Conservation (phyloP, 345 rosid species). For the Lenwebbia sp. region DNA sequence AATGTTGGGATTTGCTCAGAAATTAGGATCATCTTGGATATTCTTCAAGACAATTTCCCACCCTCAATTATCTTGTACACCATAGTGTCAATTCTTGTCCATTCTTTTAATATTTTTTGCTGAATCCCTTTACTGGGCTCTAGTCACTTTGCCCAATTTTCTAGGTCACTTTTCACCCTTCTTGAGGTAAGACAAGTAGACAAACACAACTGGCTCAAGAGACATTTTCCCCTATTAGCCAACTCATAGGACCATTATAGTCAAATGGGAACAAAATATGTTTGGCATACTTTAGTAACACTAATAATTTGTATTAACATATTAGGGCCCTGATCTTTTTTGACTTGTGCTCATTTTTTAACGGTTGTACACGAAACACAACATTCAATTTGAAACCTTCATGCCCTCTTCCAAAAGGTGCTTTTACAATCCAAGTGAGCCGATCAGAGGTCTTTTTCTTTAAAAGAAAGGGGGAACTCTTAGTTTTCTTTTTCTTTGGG, state of each 20-base stretch:
- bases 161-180: background rate
- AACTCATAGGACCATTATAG: background rate
- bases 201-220: background rate
- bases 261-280: background rate
- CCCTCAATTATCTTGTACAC: background rate
- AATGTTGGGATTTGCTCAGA: constrained; percentile 3
- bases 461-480: background rate
- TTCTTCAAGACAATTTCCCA: background rate
- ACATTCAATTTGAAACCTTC: background rate
- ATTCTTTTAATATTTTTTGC: background rate
- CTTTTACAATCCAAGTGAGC: background rate
- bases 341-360: background rate
- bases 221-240: background rate
- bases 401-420: background rate
- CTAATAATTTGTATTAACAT: background rate
- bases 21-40: background rate
- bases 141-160: background rate
- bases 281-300: background rate
- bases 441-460: background rate
- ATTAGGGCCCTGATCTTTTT: background rate
- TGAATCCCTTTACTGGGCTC: background rate
- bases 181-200: background rate
- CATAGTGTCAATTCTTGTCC: background rate
- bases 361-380: background rate
- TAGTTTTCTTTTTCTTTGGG: background rate